Base-by-base conservation (phyloP, 2,329 filamentous ascomycete genomes). In the Paracorniculantispora psalliotae region DNA sequence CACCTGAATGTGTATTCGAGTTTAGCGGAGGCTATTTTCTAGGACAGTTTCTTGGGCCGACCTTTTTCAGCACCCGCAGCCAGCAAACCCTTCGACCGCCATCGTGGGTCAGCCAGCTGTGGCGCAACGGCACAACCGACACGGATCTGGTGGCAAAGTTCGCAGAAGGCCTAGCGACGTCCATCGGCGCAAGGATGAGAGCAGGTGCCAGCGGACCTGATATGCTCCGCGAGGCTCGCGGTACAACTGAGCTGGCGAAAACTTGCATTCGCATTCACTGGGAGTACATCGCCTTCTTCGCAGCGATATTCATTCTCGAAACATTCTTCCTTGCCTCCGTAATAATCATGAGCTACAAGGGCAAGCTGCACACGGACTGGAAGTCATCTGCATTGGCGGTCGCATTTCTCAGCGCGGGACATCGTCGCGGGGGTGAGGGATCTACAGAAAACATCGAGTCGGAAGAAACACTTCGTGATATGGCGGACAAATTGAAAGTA, bases 1-100 rank as follows among this genome's bases (percentile, higher is more conserved):
- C 54, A n/a, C 54, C 44, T 1, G 54, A 57, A 33, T 57, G 54
- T 8, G 54, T 49, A 12, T 57, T 49, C 23, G 44, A 49, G 44
- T 57, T 57, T 12, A 21, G 17, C 6, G 44, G 23, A 1, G 44
- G 44, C 1, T 0, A 9, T 15, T 5, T 12, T 37, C 33, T 37
- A 4, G 12, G 10, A 15, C 33, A 37, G 3, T 10, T 8, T 3
- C 12, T 23, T 49, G 54, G 33, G 10, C 4, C 33, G 6, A 5
- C 7, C 1, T 30, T 28, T 4, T 23, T 57, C n/a, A 30, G n/a
- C 5, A 7, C 12, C 1, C 26, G 9, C 39, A 10, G 2, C 17
- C 3, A 3, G 6, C 2, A 9, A 12, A 12, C 21, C n/a, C 9
- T 12, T 12, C 3, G 5, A 7, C 3, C 21, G 9, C n/a, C 33